phyloP scores from a whole-genome alignment of 192 early-diverging fungal species.

The Dissophora globulifera region DNA sequence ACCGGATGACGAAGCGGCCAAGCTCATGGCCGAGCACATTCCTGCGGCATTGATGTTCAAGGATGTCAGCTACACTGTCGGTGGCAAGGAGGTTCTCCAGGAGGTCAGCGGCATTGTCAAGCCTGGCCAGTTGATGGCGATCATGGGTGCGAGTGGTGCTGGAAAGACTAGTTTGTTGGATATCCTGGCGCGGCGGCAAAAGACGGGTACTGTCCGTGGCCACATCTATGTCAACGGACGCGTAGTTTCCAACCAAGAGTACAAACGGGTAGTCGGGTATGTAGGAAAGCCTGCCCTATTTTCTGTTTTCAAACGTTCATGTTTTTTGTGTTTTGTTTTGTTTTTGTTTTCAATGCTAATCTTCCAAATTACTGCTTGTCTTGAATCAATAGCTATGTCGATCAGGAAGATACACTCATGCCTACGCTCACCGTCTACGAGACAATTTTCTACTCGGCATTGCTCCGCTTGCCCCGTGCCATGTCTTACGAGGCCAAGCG shows the following conservation, averaged over 20 bases:
- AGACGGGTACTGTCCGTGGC: constrained; percentile 74
- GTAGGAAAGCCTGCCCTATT: no score
- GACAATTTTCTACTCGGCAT: constrained; percentile 89
- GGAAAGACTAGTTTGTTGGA: constrained; percentile 95
- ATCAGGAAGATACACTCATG: constrained; percentile 92
- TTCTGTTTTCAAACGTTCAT: no score
- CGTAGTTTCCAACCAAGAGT: constrained; percentile 68
- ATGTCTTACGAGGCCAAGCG: constrained; percentile 77
- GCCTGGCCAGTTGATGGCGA: constrained; percentile 92
- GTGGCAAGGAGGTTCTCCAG: constrained; percentile 54
- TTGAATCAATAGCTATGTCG: constrained; percentile 82
- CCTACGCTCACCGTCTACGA: constrained; percentile 91
- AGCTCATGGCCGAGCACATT: constrained; percentile 79
- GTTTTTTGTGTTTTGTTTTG: no score
- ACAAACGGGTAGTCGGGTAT: constrained; percentile 78
- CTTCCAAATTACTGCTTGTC: no score
- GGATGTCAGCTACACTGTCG: constrained; percentile 68
- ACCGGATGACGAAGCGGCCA: constrained; percentile 67
- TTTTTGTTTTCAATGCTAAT: no score
- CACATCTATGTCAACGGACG: constrained; percentile 84
- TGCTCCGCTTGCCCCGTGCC: constrained; percentile 79
- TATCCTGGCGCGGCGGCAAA: constrained; percentile 85
- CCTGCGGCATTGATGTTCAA: constrained; percentile 74
- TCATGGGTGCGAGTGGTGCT: constrained; percentile 93
- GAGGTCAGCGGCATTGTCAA: constrained; percentile 79